Evolutionary conservation across 1,284 basidiomycete species (phyloP), one percentile per base, ranked within the genome.

Genomic region (Meira nashicola): DNA sequence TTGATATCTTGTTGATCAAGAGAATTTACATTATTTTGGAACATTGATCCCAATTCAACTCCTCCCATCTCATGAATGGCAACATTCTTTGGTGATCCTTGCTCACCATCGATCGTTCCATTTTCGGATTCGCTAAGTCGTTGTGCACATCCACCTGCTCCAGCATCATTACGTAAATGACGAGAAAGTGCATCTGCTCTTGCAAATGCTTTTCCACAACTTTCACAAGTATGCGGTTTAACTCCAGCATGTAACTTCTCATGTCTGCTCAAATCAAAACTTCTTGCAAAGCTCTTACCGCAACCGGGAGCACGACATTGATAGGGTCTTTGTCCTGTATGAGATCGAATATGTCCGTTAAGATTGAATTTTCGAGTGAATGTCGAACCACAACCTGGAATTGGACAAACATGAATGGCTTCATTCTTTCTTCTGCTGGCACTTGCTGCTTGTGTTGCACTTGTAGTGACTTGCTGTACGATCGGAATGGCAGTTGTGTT

Each of bases 291-390:
- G 23, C 90, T 87, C 77, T 95, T 95, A 72, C 88, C 89, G 79
- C 92, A 96, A 14, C 90, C 91, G 1, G 90, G 89, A 84, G 89
- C 92, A 60, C 89, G 86, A 78, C 92, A 96, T 64, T 91, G 86
- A 80, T 91, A 96, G 39, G 92, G 92, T 59, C 91, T 83, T 80
- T 95, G 91, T 78, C 94, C 92, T 25, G 92, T 94, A 79, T 96
- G 92, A n/a, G 92, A 94, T 70, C 92, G 86, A 67, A 96, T 79
- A 81, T 96, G 93, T 54, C 93, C 92, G 86, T 82, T 78, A 60
- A 82, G 61, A 62, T 82, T 83, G 78, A 82, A 82, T 69, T 81
- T 80, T 33, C 68, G 59, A 37, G 56, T 59, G 44, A 38, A 47
- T 21, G 23, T 94, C 80, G 90, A 92, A 51, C 89, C 90, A 80